Evolutionary conservation across 768 basidiomycete genomes (phyloP), one percentile per base, ranked within the genome.

Genomic region (Collybia mongolica): DNA sequence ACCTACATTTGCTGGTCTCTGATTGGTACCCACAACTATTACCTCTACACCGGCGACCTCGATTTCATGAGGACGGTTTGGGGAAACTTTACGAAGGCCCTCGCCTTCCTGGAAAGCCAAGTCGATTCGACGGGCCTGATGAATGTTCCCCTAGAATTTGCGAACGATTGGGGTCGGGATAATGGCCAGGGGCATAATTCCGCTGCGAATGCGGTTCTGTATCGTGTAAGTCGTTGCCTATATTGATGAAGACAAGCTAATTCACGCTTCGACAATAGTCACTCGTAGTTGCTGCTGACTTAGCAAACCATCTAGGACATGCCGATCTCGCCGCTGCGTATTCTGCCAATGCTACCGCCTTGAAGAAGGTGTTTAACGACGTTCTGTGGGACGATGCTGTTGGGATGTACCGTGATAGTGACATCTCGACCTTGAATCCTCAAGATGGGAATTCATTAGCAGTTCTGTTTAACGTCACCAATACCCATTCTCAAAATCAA

Each of bases 1-100:
- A 79, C 78, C 0, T 80, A 79, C 53, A 76, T 78, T 46, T 64
- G 71, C 7, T 79, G 76, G 77, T 75, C 77, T 19, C 66, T 80
- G 50, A 76, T 80, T 47, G 69, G 68, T 4, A 65, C 66, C 5
- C 61, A 68, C 49, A 69, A 60, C 60, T 75, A 76, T 54, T 75
- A 63, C 49, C 54, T 78, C 11, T 80, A 77, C 57, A 75, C 76
- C 2, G 78, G 78, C 1, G 77, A 80, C 54, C 54, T 63, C 36
- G 71, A 59, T 2, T 78, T 78, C 60, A 65, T 79, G 2, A 44
- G 65, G 51, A 56, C 51, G 9, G 64, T 76, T 7, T 80, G 79
- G 78, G 55, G 62, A 24, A 78, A 79, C 63, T 69, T 75, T 65
- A 59, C 76, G 44, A 65, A 70, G 60, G 73, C 61, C 20, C 46